Percentiles rank a stretch among this genome's conserved stretches.
Conservation (phyloP, 1,139 yeast species). For the Lodderomyces oxycetoniae region DNA sequence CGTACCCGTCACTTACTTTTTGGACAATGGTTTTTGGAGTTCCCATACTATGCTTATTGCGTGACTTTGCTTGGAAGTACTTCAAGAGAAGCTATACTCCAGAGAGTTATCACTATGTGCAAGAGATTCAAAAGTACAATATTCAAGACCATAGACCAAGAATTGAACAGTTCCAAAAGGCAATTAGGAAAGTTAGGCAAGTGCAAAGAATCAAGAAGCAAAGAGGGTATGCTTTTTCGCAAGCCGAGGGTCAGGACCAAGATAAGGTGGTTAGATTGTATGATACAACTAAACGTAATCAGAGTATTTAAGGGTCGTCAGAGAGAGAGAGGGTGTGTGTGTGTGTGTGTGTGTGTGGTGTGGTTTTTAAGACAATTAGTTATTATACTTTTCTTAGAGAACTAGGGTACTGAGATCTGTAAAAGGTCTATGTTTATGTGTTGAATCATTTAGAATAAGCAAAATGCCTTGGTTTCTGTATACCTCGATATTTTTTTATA, state of each 20-base stretch:
- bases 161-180: conserved; percentile 94
- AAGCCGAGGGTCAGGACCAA: conserved; percentile 89
- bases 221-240: conserved; percentile 98
- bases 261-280: conserved; percentile 88
- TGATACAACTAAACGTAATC: conserved; percentile 71
- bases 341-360: background rate
- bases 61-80: conserved; percentile 94
- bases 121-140: conserved; percentile 93
- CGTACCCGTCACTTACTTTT: conserved; percentile 74
- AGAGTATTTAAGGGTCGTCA: no score
- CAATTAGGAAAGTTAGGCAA: conserved; percentile 94
- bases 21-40: conserved; percentile 82
- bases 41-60: conserved; percentile 68
- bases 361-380: no score
- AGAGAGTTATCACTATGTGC: conserved; percentile 89
- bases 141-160: conserved; percentile 93
- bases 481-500: no score
- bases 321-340: background rate
- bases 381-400: no score
- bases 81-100: conserved; percentile 89
- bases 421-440: no score
- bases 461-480: no score
- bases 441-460: no score
- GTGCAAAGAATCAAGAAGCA: conserved; percentile 97
- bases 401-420: no score